Conservation (phyloP, 805 yeast genomes). For the Yarrowia phangngaensis region DNA sequence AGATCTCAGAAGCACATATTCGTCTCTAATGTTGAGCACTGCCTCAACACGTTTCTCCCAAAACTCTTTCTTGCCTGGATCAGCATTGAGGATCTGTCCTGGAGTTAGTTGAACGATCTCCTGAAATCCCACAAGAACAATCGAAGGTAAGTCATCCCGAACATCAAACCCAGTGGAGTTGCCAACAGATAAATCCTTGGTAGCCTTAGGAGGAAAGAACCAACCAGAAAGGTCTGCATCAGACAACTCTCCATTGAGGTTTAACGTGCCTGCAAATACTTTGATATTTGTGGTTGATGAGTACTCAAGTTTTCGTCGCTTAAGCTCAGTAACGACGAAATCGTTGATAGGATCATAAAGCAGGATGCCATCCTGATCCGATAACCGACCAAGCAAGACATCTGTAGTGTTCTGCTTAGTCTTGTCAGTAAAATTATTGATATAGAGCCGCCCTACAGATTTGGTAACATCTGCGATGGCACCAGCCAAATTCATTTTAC, state of each 20-base stretch:
- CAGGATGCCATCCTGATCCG: constrained; percentile 63
- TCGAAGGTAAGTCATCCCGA: constrained; percentile 50
- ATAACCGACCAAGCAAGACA: constrained; percentile 73
- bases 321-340: constrained; percentile 64
- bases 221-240: constrained; percentile 64
- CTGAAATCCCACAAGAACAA: constrained; percentile 87
- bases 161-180: constrained; percentile 28
- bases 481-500: constrained; percentile 95
- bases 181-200: constrained; percentile 26
- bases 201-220: constrained; percentile 62
- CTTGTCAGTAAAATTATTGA: constrained; percentile 91
- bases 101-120: constrained; percentile 93
- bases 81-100: constrained; percentile 82
- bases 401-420: constrained; percentile 88
- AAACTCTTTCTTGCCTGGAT: constrained; percentile 65
- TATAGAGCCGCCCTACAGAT: constrained; percentile 90
- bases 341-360: constrained; percentile 88
- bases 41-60: constrained; percentile 71
- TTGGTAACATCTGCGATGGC: constrained; percentile 96
- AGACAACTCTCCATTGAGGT: constrained; percentile 68
- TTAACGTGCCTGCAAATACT: constrained; percentile 79
- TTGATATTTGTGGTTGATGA: constrained; percentile 58
- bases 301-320: constrained; percentile 49
- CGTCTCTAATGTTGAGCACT: constrained; percentile 56
- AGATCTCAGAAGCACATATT: constrained; percentile 67